Conservation (phyloP, 2,329 filamentous ascomycete genomes). For the Cercospora sp. region DNA sequence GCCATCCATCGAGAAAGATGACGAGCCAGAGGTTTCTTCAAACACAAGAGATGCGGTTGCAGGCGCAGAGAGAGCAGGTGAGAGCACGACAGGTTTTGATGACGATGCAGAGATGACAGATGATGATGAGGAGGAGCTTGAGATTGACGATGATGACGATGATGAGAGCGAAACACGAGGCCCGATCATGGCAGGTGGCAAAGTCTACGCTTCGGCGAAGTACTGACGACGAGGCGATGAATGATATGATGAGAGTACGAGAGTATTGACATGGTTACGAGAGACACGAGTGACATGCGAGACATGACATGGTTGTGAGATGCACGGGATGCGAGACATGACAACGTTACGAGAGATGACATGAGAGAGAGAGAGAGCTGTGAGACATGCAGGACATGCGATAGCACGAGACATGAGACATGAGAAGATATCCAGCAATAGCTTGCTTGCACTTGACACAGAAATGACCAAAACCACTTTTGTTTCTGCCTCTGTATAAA, state of each 20-base stretch:
- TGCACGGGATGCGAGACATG: background rate
- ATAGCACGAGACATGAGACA: background rate
- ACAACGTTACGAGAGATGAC: background rate
- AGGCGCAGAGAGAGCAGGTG: background rate
- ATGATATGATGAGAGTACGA: background rate
- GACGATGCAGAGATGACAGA: background rate
- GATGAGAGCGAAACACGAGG: background rate
- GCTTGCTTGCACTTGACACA: background rate
- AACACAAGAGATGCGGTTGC: background rate
- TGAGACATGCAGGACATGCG: background rate
- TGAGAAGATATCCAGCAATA: background rate
- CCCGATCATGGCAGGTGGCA: background rate
- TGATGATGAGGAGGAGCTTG: background rate
- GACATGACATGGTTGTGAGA: background rate
- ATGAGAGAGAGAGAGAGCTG: background rate
- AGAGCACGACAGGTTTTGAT: background rate
- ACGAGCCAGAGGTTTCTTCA: background rate
- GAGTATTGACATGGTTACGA: background rate
- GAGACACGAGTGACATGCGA: background rate
- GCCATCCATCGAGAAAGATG: conserved; percentile 1
- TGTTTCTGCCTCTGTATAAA: conserved; percentile 1
- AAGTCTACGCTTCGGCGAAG: conserved; percentile 1
- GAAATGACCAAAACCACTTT: background rate
- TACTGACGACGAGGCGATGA: background rate
- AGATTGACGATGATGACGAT: background rate